phyloP scores from a whole-genome alignment of 1,284 basidiomycete genomes.

The Sanguinoderma infundibulare region DNA sequence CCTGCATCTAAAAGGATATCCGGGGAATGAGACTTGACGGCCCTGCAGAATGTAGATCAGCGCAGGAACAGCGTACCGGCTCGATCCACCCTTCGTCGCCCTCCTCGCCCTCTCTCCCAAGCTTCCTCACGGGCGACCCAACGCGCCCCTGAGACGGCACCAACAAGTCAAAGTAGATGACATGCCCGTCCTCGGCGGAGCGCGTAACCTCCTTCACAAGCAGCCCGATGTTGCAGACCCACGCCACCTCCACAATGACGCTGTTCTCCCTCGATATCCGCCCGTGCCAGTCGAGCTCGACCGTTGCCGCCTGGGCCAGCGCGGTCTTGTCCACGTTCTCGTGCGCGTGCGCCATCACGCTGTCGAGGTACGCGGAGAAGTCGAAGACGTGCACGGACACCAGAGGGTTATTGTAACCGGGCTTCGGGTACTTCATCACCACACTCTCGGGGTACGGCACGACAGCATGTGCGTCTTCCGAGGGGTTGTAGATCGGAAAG shows the following conservation, averaged over 20 bases:
- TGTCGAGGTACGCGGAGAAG: constrained; percentile 51
- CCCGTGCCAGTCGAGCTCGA: constrained; percentile 69
- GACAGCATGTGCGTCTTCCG: constrained; percentile 65
- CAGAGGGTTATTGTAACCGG: constrained; percentile 89
- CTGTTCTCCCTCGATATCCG: constrained; percentile 65
- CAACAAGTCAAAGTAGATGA: constrained; percentile 74
- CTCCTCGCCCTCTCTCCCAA: constrained; percentile 83
- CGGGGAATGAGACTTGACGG: too few species aligned
- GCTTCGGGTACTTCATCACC: constrained; percentile 90
- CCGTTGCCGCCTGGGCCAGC: constrained; percentile 49
- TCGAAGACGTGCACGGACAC: constrained; percentile 88
- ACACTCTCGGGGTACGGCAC: constrained; percentile 82
- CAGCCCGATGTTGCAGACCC: constrained; percentile 81
- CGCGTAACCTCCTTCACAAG: constrained; percentile 89
- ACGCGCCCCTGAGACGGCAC: constrained; percentile 32
- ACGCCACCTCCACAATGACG: constrained; percentile 83
- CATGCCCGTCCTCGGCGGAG: constrained; percentile 77
- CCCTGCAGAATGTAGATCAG: not conserved
- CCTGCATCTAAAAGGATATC: constrained; percentile 54
- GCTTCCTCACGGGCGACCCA: constrained; percentile 71
- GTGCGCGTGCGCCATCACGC: constrained; percentile 18
- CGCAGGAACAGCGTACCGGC: constrained; percentile 45
- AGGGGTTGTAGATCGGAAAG: constrained; percentile 92
- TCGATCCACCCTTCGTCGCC: constrained; percentile 96
- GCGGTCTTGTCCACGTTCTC: constrained; percentile 32